Evolutionary conservation across 441 rosid genomes (phyloP).

Genomic region (Theobroma grandiflorum): DNA sequence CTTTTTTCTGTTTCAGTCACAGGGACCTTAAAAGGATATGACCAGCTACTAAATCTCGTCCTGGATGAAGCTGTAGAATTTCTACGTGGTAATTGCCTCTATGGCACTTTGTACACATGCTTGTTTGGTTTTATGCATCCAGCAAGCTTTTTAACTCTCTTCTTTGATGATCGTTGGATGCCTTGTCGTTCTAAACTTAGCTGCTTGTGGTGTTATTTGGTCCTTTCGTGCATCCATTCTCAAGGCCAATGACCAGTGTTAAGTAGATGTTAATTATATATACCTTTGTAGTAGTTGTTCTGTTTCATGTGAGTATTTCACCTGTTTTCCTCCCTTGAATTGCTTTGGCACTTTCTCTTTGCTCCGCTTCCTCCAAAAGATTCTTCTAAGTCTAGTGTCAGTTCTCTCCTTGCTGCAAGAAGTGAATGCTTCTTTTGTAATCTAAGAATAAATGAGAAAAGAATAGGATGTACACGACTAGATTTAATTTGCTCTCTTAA

Average conservation of each 20-base stretch:
- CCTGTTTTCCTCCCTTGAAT: not conserved
- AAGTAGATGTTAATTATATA: not conserved
- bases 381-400: not conserved
- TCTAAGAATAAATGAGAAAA: not conserved
- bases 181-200: not conserved
- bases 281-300: not conserved
- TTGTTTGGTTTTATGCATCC: not conserved
- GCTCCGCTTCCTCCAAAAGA: not conserved
- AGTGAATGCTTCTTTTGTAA: not conserved
- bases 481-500: constrained; percentile 5
- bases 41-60: constrained; percentile 92
- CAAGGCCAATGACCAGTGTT: not conserved
- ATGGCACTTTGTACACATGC: not conserved
- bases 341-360: constrained; percentile 17
- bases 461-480: not conserved
- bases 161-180: not conserved
- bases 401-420: not conserved
- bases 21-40: constrained; percentile 93
- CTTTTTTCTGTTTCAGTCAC: constrained; percentile 58
- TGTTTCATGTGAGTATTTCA: not conserved
- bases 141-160: not conserved
- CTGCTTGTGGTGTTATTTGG: not conserved
- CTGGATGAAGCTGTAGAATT: constrained; percentile 88
- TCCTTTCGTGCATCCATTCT: not conserved
- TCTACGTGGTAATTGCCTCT: constrained; percentile 67